These are phyloP conservation scores for Cladobotryum protrusum DNA, from an alignment of 2,329 filamentous ascomycete species.

Conservation along the genomic window DNA sequence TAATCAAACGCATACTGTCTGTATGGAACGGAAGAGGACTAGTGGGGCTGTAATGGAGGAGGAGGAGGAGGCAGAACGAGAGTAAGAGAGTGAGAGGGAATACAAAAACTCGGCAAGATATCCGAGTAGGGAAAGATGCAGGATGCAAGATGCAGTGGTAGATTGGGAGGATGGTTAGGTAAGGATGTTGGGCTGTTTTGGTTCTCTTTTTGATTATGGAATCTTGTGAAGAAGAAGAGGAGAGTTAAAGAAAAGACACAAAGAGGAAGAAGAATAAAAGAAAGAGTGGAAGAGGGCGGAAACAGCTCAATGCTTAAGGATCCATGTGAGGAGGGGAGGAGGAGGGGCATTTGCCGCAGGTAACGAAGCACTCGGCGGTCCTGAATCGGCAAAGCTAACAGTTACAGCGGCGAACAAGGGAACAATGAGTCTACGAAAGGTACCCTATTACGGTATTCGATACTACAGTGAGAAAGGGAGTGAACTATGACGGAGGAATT, in stretches of 20 bases:
- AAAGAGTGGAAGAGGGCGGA: slow-evolving; percentile 1
- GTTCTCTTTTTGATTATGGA: background rate
- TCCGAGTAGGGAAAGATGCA: too few species aligned
- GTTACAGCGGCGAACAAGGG: too few species aligned
- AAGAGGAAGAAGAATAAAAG: background rate
- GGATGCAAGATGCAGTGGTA: too few species aligned
- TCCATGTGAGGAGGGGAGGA: slow-evolving; percentile 4
- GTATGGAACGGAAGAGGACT: slow-evolving; percentile 17
- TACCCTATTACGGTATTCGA: too few species aligned
- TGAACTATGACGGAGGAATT: too few species aligned
- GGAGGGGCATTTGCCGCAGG: slow-evolving; percentile 6
- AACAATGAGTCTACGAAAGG: too few species aligned
- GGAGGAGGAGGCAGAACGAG: background rate
- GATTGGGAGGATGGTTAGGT: background rate
- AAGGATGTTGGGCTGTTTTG: background rate
- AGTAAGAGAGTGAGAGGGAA: too few species aligned
- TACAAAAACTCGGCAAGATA: too few species aligned
- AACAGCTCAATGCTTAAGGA: slow-evolving; percentile 8
- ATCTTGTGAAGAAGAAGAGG: background rate
- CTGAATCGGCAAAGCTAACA: slow-evolving; percentile 10
- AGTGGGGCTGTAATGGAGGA: slow-evolving; percentile 2
- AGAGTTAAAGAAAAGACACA: background rate
- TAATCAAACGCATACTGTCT: slow-evolving; percentile 68
- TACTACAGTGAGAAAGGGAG: too few species aligned
- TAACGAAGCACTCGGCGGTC: slow-evolving; percentile 2